Base-by-base conservation (phyloP, 2,329 filamentous ascomycete genomes). In the Cercospora brassicicola region DNA sequence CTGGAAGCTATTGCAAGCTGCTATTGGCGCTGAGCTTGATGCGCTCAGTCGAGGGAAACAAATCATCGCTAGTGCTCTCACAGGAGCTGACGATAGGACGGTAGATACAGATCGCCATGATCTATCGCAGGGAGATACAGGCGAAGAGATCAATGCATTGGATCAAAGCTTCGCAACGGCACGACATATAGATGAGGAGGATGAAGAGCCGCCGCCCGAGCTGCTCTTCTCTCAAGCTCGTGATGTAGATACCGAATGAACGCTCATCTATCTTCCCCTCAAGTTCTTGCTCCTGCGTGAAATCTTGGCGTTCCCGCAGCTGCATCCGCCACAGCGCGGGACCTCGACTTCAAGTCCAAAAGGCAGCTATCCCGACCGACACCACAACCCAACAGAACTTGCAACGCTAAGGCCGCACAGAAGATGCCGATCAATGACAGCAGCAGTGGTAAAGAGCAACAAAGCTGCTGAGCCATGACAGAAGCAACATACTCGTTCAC, bases 1-100 rank as follows among this genome's bases (percentile, higher is more conserved):
- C 15, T 94, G 91, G 91, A 93, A 90, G 66, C 80, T 94, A 15
- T 82, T 94, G 18, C 88, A 93, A 4, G 91, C 88, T 62, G 91
- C 90, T 10, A 88, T 94, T 36, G 90, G 91, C 0, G 91, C 91
- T 0, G 91, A 92, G 76, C 76, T 91, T 1, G 88, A 90, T 67
- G 89, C 89, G 2, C 89, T 91, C 68, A 81, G 81, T 33, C 86
- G 89, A 73, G 89, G 88, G 0, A 84, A 85, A 72, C 78, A 82
- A 2, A 82, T 92, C 51, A 79, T 92, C n/a, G 76, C 81, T 45
- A 76, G 78, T 10, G 76, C 79, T 10, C 72, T 83, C 4, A 66
- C 64, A 11, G 67, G 63, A 8, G 55, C 65, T 23, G 61, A 61
- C 39, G 66, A 62, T 13, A 59, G 31, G 10, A 18, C 45, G 11